These are phyloP conservation scores for Starmerella asiatica DNA, from an alignment of 805 yeast genomes.

Conservation along the genomic window DNA sequence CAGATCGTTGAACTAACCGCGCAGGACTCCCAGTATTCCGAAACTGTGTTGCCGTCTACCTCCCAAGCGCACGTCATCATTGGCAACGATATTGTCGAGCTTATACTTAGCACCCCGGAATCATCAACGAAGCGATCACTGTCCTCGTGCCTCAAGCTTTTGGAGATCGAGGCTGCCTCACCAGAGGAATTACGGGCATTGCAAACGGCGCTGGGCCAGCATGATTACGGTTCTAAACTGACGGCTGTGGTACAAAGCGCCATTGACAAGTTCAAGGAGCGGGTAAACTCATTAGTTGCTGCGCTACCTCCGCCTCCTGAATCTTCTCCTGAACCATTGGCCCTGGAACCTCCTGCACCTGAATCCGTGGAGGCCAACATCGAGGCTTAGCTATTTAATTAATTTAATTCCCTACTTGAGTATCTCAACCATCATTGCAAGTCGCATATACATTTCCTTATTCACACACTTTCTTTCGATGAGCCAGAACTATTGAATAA, in stretches of 20 bases:
- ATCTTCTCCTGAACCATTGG: too few relatives aligned
- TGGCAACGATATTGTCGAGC: slow-evolving; percentile 4
- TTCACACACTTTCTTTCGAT: too few relatives aligned
- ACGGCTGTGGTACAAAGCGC: neutral
- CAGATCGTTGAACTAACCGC: slow-evolving; percentile 79
- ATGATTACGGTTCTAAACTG: neutral
- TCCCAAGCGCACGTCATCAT: slow-evolving; percentile 10
- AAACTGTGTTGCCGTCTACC: neutral
- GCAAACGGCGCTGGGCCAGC: neutral
- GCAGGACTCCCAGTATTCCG: slow-evolving; percentile 32
- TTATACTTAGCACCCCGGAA: neutral
- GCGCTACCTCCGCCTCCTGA: too few relatives aligned
- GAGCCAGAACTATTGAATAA: too few relatives aligned
- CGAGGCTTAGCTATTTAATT: too few relatives aligned
- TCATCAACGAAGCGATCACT: slow-evolving; percentile 6
- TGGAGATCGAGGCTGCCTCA: slow-evolving; percentile 5
- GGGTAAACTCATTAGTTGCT: neutral
- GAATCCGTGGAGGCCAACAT: too few relatives aligned
- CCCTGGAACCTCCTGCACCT: too few relatives aligned
- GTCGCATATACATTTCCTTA: too few relatives aligned
- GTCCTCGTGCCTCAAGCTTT: slow-evolving; percentile 4
- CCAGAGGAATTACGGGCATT: neutral
- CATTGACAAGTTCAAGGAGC: neutral
- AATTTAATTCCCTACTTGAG: too few relatives aligned
- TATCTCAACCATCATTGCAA: too few relatives aligned